Base-by-base conservation (phyloP, 306 rosid species). In the Datisca glomerata region DNA sequence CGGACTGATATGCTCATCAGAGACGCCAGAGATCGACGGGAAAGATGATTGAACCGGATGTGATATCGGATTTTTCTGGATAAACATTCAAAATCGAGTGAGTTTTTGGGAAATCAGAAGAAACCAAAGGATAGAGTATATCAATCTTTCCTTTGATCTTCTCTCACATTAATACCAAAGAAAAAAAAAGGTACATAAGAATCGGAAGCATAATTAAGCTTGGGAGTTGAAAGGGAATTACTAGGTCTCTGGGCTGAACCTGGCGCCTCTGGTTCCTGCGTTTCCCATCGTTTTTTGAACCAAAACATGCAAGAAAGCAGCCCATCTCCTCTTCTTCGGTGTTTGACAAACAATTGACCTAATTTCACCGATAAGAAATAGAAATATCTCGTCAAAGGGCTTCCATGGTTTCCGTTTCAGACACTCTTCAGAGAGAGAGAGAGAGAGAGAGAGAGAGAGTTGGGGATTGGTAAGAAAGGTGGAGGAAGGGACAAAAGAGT, bases 231-330 rank as follows among this genome's bases (percentile, higher is more conserved):
- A 11, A 60, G 18, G 10, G 36, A 29, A 55, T 61, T 45, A 66
- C 78, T 6, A 62, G 80, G 21, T 45, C 55, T 18, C 57, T 56
- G 28, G 70, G 66, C 50, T 51, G 73, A 51, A 78, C 70, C 42
- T 72, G 67, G 57, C 21, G 60, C 39, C 42, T 57, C 10, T 45
- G 74, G 3, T 38, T 74, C 42, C 71, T 49, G 51, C 63, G 60
- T 15, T 66, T 75, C 14, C 49, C 71, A 43, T 65, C 73, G 36
- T 11, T 51, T 68, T 71, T 74, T 58, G 80, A 72, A 73, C 92
- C 79, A 75, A 86, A 81, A 55, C 94, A 86, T 12, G 58, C 79
- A 53, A 75, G 75, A 58, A 81, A 75, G 49, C 96, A 81, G 70
- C 86, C 86, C 94, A 81, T 86, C 52, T 50, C 45, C 21, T 33